phyloP scores from a whole-genome alignment of 2,329 filamentous ascomycete species.

The Pyricularia pennisetigena region DNA sequence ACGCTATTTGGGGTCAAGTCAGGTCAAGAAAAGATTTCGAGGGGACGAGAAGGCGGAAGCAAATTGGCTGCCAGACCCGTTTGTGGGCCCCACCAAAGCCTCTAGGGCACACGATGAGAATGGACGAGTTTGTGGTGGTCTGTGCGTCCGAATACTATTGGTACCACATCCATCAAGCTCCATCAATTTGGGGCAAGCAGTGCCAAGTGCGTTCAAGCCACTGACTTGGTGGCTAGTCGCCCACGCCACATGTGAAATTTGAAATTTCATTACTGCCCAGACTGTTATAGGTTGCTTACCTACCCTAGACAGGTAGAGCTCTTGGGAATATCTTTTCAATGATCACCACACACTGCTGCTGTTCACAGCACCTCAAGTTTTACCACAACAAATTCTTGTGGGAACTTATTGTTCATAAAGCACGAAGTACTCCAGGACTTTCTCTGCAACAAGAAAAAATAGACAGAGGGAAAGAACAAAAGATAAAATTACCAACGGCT shows the following conservation, averaged over 20 bases:
- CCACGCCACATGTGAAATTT: not conserved
- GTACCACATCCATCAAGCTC: no score
- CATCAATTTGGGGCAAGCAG: no score
- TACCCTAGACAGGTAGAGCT: no score
- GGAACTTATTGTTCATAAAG: not conserved
- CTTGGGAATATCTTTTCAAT: no score
- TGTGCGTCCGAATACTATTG: not conserved
- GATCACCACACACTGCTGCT: no score
- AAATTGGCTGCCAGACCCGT: conserved; percentile 1
- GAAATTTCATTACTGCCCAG: no score
- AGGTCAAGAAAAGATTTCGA: not conserved
- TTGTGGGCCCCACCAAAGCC: not conserved
- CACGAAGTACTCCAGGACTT: no score
- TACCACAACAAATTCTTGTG: not conserved
- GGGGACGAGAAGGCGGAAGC: not conserved
- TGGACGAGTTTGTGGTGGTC: not conserved
- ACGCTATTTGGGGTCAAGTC: not conserved
- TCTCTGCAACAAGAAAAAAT: not conserved
- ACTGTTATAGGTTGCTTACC: no score
- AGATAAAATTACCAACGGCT: not conserved
- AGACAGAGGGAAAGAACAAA: not conserved
- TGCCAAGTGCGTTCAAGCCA: not conserved
- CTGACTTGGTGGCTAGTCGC: not conserved
- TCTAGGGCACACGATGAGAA: not conserved
- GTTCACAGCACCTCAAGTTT: no score